These are phyloP conservation scores for Talaromyces atroroseus DNA, from an alignment of 2,329 filamentous ascomycete genomes.

Conservation along the genomic window DNA sequence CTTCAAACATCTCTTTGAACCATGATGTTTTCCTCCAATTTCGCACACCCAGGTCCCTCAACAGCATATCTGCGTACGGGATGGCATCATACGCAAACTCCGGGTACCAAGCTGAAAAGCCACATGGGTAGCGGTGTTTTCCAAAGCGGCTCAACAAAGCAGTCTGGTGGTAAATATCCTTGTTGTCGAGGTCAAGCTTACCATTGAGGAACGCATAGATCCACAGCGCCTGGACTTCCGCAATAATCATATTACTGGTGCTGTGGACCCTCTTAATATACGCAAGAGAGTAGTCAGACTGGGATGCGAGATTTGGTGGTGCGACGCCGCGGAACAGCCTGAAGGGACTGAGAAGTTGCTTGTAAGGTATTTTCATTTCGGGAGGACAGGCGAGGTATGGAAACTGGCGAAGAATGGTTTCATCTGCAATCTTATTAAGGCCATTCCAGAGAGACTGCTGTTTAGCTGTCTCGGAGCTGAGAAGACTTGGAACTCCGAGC, in stretches of 20 bases:
- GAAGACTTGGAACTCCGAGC: constrained; percentile 21
- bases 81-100: constrained; percentile 74
- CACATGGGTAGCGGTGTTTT: constrained; percentile 57
- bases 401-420: constrained; percentile 41
- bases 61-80: constrained; percentile 66
- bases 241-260: constrained; percentile 40
- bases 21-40: constrained; percentile 31
- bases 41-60: constrained; percentile 60
- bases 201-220: constrained; percentile 59
- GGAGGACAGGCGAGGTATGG: constrained; percentile 19
- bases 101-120: constrained; percentile 50
- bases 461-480: constrained; percentile 17
- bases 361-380: constrained; percentile 30
- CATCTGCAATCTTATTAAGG: constrained; percentile 39
- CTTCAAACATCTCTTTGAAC: constrained; percentile 29
- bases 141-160: constrained; percentile 64
- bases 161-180: constrained; percentile 48
- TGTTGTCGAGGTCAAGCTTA: constrained; percentile 35
- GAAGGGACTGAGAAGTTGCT: constrained; percentile 42
- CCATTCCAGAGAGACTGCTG: neutral
- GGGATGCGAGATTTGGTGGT: constrained; percentile 33
- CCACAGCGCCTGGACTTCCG: constrained; percentile 55
- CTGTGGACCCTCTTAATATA: constrained; percentile 43
- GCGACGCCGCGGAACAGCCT: constrained; percentile 41
- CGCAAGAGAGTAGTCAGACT: constrained; percentile 34